phyloP scores from a whole-genome alignment of 345 rosid species.

The Crucihimalaya himalaica region DNA sequence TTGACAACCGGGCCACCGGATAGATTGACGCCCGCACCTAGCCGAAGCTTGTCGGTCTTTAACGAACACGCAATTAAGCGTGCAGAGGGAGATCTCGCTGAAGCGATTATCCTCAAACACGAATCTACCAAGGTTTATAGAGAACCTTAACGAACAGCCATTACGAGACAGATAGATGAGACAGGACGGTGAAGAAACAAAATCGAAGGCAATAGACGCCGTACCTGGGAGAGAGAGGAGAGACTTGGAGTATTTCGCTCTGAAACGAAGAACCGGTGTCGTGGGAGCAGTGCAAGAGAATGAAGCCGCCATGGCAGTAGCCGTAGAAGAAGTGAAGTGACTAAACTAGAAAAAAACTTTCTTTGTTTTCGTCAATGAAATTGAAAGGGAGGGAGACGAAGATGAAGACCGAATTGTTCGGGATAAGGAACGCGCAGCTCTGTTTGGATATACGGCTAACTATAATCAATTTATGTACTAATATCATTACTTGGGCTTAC shows the following conservation, averaged over 20 bases:
- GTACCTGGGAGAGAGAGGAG: conserved; percentile 51
- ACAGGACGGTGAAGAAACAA: background rate
- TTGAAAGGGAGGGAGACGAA: conserved; percentile 3
- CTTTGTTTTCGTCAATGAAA: background rate
- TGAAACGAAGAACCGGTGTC: conserved; percentile 42
- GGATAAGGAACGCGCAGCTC: conserved; percentile 20
- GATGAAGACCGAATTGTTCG: background rate
- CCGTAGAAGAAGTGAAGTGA: conserved; percentile 10
- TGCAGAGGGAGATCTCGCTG: conserved; percentile 28
- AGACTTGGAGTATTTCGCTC: conserved; percentile 45
- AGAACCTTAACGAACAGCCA: background rate
- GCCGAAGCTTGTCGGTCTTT: conserved; percentile 40
- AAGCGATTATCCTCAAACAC: conserved; percentile 31
- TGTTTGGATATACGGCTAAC: conserved; percentile 16
- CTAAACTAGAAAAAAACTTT: background rate
- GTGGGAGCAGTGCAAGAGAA: conserved; percentile 45
- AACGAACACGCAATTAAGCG: conserved; percentile 33
- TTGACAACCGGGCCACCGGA: conserved; percentile 41
- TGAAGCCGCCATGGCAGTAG: conserved; percentile 59
- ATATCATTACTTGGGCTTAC: background rate
- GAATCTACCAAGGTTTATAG: conserved; percentile 41
- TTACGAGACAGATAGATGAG: background rate
- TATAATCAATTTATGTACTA: background rate
- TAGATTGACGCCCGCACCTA: conserved; percentile 35
- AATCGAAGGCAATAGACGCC: background rate